These are phyloP conservation scores for Puccinia novopanici DNA, from an alignment of 1,284 basidiomycete species.

Conservation along the genomic window DNA sequence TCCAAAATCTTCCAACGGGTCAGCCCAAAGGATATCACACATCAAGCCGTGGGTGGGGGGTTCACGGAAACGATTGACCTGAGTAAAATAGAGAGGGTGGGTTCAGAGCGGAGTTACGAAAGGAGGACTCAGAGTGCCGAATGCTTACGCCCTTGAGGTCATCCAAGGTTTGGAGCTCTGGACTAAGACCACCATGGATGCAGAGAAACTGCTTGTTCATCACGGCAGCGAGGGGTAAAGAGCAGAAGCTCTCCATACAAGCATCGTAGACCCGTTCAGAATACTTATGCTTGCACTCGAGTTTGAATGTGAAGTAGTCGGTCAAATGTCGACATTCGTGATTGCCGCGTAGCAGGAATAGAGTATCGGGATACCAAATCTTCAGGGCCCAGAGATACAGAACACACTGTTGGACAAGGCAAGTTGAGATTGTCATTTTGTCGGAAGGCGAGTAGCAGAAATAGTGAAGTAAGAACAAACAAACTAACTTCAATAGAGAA, in stretches of 20 bases:
- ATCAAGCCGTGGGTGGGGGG: slow-evolving; percentile 90
- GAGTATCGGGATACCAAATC: slow-evolving; percentile 86
- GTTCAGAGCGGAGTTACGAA: slow-evolving; percentile 11
- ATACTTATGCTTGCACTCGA: slow-evolving; percentile 93
- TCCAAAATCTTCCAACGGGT: slow-evolving; percentile 90
- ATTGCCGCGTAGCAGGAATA: slow-evolving; percentile 90
- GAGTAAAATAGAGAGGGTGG: slow-evolving; percentile 30
- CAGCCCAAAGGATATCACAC: slow-evolving; percentile 94
- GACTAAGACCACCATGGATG: slow-evolving; percentile 88
- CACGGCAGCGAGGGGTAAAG: slow-evolving; percentile 83
- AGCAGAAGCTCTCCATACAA: slow-evolving; percentile 90
- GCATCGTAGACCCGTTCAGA: slow-evolving; percentile 85
- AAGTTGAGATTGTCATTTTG: not conserved
- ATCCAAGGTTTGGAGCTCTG: slow-evolving; percentile 85
- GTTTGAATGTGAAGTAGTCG: slow-evolving; percentile 96
- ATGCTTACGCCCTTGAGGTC: slow-evolving; percentile 73
- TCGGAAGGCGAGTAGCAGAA: not conserved
- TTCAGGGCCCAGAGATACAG: slow-evolving; percentile 89
- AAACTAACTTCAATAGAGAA: slow-evolving; percentile 84
- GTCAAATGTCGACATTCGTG: slow-evolving; percentile 96
- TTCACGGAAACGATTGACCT: slow-evolving; percentile 92
- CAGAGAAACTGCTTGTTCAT: slow-evolving; percentile 98
- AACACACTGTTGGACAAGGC: slow-evolving; percentile 68
- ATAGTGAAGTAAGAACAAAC: slow-evolving; percentile 20
- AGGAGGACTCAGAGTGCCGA: not conserved